Percentiles rank a stretch among this genome's conserved stretches.
phyloP scores from a whole-genome alignment of 768 basidiomycete species.

The Agrocybe praecox region DNA sequence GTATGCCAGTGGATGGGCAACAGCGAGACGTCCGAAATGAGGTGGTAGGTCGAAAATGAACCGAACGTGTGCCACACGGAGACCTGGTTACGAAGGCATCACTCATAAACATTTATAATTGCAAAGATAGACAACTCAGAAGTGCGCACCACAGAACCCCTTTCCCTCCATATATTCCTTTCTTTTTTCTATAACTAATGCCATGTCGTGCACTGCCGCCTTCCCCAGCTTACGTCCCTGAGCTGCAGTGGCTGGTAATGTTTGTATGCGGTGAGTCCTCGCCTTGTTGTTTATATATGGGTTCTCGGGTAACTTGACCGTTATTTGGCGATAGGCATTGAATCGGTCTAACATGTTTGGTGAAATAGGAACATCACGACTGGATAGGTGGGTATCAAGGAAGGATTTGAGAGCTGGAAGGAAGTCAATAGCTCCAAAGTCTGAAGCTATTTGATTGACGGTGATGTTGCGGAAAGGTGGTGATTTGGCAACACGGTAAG shows the following conservation, averaged over 20 bases:
- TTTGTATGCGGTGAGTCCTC: no score
- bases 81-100: neutral
- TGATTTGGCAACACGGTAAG: slow-evolving; percentile 13
- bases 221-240: no score
- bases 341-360: slow-evolving; percentile 5
- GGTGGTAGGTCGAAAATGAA: neutral
- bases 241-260: no score
- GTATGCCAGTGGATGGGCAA: slow-evolving; percentile 19
- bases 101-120: slow-evolving; percentile 11
- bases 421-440: slow-evolving; percentile 1
- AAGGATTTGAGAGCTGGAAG: slow-evolving; percentile 6
- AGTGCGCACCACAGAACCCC: no score
- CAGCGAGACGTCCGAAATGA: neutral
- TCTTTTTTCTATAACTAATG: no score
- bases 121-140: slow-evolving; percentile 20
- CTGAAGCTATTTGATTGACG: neutral
- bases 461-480: slow-evolving; percentile 1
- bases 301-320: no score
- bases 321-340: slow-evolving; percentile 14
- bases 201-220: no score
- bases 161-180: no score
- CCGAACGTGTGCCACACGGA: slow-evolving; percentile 20
- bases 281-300: no score
- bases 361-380: no score
- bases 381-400: slow-evolving; percentile 20